Evolutionary conservation across 768 basidiomycete genomes (phyloP), one percentile per base, ranked within the genome.

Genomic region (Trametes maxima): DNA sequence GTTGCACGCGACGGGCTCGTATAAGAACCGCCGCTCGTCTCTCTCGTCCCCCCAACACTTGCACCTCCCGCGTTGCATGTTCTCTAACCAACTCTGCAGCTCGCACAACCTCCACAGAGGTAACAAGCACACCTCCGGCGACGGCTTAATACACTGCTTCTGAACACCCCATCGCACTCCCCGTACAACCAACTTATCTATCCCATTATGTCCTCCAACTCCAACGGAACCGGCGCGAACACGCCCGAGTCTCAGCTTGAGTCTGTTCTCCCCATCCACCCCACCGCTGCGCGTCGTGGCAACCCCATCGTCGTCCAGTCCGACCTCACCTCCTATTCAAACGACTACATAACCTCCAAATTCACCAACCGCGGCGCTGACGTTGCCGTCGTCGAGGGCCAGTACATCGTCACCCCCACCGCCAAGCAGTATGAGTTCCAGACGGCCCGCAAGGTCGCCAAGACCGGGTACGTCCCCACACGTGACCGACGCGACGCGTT

Each of bases 81-180:
- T 88, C 91, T 92, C 90, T 66, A 95, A 95, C 90, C 88, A 89
- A 76, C 89, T 95, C 68, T 87, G 89, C 77, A 90, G 89, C 77
- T 80, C 85, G 68, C 94, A 95, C 80, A 95, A 95, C 80, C 82
- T 84, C 69, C 84, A 90, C 80, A 83, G 92, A 86, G 94, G 94
- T 80, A 75, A 72, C 70, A 94, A 91, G 74, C 94, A 95, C 82
- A 86, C 89, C 67, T 78, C 79, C 72, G 84, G 90, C 68, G 85
- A 86, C 66, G 84, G 88, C 71, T 73, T 92, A 55, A 80, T 80
- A 77, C 61, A 73, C 60, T 77, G 79, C 63, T 80, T 58, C 57
- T 58, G 19, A 58, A 17, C 24, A 22, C 1, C 12, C 13, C 40
- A 1, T 33, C 62, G 78, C 61, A 64, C 60, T 65, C 59, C 48